Evolutionary conservation across 495 filamentous ascomycete genomes (phyloP), one percentile per base, ranked within the genome.

Genomic region (Cercophora samala): DNA sequence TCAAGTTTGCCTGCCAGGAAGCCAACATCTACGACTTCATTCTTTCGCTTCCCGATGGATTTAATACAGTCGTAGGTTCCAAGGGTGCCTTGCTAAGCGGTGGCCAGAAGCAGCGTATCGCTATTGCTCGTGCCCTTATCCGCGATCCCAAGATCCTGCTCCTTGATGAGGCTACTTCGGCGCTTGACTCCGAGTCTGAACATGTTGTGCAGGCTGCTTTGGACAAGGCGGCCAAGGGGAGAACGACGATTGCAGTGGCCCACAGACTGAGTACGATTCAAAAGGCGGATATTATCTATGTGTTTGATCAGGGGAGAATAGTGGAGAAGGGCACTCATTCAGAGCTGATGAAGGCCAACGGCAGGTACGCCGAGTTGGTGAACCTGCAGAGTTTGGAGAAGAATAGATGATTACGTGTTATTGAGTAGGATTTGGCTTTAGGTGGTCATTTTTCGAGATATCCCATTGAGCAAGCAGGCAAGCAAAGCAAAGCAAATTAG

Each of bases 91-190:
- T 86, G 61, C 84, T 96, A 58, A 90, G 87, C 1, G 92, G 92
- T 15, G 92, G 92, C 0, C 92, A 96, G 77, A 89, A 89, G 74
- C 92, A 95, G 75, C 84, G 92, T 24, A 79, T 96, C 37, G 86
- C 90, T 0, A 91, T 96, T 63, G 92, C 92, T 4, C 83, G 92
- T 23, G 91, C 92, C 0, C 82, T 95, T 19, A 82, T 95, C 9
- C 87, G 92, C 21, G 83, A 88, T 42, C 92, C 92, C 19, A 82
- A 85, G 65, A 77, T 95, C 42, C 72, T 96, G 69, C 78, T 96
- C 51, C 84, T 96, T 15, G 92, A 96, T 73, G 92, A 96, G 77
- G 90, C 91, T 0, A 95, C 92, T 1, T 88, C 84, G 58, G 88
- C 87, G 23, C 78, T 95, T 42, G 92, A 96, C 70, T 88, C 88